Evolutionary conservation across 1,139 yeast genomes (phyloP).

Genomic region (Pichia sp.): DNA sequence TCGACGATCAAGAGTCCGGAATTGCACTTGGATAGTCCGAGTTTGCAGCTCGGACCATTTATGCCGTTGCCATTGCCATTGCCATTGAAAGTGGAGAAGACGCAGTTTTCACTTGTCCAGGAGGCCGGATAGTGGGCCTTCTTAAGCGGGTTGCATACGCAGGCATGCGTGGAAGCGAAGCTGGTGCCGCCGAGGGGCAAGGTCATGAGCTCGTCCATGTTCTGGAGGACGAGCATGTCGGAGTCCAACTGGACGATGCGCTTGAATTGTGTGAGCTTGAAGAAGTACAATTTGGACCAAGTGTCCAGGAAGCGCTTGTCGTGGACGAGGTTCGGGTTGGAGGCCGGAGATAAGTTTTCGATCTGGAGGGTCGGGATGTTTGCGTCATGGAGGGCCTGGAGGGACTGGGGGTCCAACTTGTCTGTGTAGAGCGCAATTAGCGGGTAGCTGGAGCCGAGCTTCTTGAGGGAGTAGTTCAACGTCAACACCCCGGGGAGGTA

Average conservation of each 20-base stretch:
- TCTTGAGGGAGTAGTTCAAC: conserved; percentile 41
- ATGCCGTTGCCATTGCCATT: conserved; percentile 14
- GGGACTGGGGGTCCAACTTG: conserved; percentile 38
- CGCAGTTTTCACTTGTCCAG: conserved; percentile 43
- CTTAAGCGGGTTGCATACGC: conserved; percentile 53
- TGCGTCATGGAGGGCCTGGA: conserved; percentile 35
- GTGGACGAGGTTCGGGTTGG: conserved; percentile 39
- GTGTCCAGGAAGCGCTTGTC: conserved; percentile 53
- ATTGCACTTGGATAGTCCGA: conserved; percentile 46
- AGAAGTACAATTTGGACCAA: conserved; percentile 55
- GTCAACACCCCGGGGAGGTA: conserved; percentile 49
- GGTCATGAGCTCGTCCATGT: conserved; percentile 55
- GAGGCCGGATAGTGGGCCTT: conserved; percentile 48
- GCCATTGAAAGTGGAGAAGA: no score
- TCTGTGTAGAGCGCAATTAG: conserved; percentile 49
- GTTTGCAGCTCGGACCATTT: conserved; percentile 39
- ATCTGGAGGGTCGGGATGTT: conserved; percentile 40
- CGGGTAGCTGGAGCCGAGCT: conserved; percentile 41
- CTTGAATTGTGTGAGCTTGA: conserved; percentile 43
- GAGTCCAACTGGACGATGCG: conserved; percentile 50
- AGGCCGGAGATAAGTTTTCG: conserved; percentile 40
- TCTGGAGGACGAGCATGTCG: conserved; percentile 50
- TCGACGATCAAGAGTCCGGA: conserved; percentile 50
- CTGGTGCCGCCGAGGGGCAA: conserved; percentile 32
- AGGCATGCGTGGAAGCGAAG: conserved; percentile 57